Evolutionary conservation across 768 basidiomycete genomes (phyloP).

Genomic region (Chlorophyllum brunneum): DNA sequence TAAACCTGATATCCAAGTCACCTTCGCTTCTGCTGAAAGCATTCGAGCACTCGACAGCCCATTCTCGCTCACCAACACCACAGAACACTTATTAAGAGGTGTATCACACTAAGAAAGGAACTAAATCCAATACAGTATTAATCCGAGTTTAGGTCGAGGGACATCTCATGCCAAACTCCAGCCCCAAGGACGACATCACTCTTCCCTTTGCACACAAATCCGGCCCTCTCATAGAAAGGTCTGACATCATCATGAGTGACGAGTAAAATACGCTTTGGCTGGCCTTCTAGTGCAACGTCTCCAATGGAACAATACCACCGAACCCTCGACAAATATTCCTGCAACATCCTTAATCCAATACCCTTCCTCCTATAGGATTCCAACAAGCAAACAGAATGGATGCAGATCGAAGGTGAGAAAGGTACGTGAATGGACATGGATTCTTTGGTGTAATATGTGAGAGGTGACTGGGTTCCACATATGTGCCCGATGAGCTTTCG

Average conservation of each 20-base stretch:
- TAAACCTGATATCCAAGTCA: too few species aligned
- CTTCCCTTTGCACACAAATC: conserved; percentile 54
- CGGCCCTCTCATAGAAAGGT: conserved; percentile 55
- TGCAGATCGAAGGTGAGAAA: conserved; percentile 47
- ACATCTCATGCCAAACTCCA: conserved; percentile 64
- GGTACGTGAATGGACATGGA: conserved; percentile 68
- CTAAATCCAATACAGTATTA: not conserved
- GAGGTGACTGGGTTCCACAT: conserved; percentile 58
- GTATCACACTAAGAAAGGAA: not conserved
- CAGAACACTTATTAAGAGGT: too few species aligned
- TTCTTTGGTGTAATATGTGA: conserved; percentile 49
- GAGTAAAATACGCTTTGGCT: conserved; percentile 38
- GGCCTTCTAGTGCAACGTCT: conserved; percentile 28
- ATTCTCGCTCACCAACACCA: too few species aligned
- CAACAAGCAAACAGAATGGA: conserved; percentile 65
- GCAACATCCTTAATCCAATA: conserved; percentile 50
- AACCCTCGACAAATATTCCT: conserved; percentile 53
- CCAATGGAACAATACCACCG: conserved; percentile 21
- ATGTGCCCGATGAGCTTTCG: conserved; percentile 59
- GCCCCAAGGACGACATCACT: conserved; percentile 59
- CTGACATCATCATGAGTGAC: conserved; percentile 60
- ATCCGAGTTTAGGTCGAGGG: conserved; percentile 21
- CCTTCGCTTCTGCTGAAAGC: too few species aligned
- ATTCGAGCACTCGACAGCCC: too few species aligned
- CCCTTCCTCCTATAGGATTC: conserved; percentile 39